A percentile compares a stretch with the other conserved stretches of the same genome.
These are phyloP conservation scores for Trichoderma lentiforme DNA, from an alignment of 2,329 filamentous ascomycete genomes.

Conservation along the genomic window DNA sequence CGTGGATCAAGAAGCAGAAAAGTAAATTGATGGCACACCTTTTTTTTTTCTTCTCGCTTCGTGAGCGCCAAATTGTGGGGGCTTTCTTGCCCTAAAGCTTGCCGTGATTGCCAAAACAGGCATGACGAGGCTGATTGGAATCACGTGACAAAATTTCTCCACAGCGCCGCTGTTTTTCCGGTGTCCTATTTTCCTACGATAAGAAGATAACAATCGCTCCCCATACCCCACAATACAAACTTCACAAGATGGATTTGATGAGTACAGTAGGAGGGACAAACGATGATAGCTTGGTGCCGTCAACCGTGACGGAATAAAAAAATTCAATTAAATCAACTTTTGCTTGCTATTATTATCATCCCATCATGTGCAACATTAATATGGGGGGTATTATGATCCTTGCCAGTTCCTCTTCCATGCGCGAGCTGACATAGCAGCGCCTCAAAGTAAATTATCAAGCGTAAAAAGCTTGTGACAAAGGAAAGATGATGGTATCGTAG, in stretches of 20 bases:
- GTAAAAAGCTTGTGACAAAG: not conserved
- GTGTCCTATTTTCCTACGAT: not conserved
- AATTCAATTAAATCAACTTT: not conserved
- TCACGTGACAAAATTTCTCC: conserved; percentile 1
- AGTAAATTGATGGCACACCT: conserved; percentile 24
- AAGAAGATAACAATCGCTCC: not conserved
- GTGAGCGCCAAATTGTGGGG: conserved; percentile 28
- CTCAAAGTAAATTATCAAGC: not conserved
- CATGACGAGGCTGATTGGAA: not conserved
- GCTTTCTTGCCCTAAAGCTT: conserved; percentile 35
- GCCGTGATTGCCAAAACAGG: not conserved
- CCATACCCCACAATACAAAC: not conserved
- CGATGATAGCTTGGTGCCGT: not conserved
- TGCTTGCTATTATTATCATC: not conserved
- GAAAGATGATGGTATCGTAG: not conserved
- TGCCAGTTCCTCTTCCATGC: conserved; percentile 3
- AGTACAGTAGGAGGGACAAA: not conserved
- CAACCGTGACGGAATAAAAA: not conserved
- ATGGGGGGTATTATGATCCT: conserved; percentile 5
- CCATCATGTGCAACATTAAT: conserved; percentile 3
- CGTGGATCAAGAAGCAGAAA: conserved; percentile 27
- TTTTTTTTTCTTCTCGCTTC: conserved; percentile 22
- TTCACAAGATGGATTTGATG: not conserved
- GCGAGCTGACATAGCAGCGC: not conserved
- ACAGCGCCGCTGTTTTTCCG: not conserved